Conservation (phyloP, 2,329 filamentous ascomycete genomes). For the Talaromyces sp. region DNA sequence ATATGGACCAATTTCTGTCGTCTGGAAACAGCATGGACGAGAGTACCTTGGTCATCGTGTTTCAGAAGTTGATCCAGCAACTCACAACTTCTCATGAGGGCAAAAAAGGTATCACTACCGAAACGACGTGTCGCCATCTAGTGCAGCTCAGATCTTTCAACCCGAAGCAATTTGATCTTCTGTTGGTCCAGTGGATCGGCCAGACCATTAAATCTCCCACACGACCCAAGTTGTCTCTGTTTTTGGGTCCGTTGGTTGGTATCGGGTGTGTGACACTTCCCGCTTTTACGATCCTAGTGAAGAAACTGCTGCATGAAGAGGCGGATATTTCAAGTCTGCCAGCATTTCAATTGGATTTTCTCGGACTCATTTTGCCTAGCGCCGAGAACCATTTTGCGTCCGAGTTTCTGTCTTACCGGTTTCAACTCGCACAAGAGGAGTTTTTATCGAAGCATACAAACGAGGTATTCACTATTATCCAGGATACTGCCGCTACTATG, state of each 20-base stretch:
- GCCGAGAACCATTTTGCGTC: slow-evolving; percentile 11
- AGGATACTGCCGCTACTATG: slow-evolving; percentile 22
- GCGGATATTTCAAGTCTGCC: slow-evolving; percentile 20
- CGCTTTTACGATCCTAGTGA: slow-evolving; percentile 32
- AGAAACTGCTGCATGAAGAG: slow-evolving; percentile 20
- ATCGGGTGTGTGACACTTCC: slow-evolving; percentile 40
- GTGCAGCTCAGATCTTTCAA: slow-evolving; percentile 39
- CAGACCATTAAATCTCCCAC: slow-evolving; percentile 29
- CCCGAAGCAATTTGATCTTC: slow-evolving; percentile 36
- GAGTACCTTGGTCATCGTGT: slow-evolving; percentile 36
- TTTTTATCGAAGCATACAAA: slow-evolving; percentile 29
- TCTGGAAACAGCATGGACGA: slow-evolving; percentile 43
- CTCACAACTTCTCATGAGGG: slow-evolving; percentile 23
- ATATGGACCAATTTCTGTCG: slow-evolving; percentile 41
- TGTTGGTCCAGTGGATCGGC: slow-evolving; percentile 39
- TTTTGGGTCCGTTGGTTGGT: slow-evolving; percentile 37
- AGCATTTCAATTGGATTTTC: slow-evolving; percentile 24
- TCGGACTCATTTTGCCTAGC: slow-evolving; percentile 25
- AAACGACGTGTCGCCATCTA: slow-evolving; percentile 36
- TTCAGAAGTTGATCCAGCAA: slow-evolving; percentile 34
- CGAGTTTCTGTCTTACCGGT: slow-evolving; percentile 37
- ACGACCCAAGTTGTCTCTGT: slow-evolving; percentile 24
- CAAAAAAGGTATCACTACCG: slow-evolving; percentile 25
- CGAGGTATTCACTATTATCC: slow-evolving; percentile 28
- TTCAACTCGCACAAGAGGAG: slow-evolving; percentile 32